A percentile compares a stretch with the other conserved stretches of the same genome.
These are phyloP conservation scores for Phaffomyces thermotolerans DNA, from an alignment of 805 yeast genomes.

Conservation along the genomic window DNA sequence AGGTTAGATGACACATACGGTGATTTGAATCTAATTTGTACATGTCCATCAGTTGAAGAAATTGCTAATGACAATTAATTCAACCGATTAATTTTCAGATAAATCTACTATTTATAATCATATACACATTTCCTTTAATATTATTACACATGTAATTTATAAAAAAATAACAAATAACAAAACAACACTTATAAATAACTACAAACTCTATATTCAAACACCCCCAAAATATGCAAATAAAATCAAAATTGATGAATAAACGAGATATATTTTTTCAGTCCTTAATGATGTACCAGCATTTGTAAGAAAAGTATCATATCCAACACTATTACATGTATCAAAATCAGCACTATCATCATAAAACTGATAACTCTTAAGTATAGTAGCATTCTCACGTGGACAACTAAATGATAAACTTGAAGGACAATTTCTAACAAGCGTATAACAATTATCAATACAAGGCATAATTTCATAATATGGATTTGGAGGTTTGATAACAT, in stretches of 20 bases:
- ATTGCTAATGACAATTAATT: constrained; percentile 32
- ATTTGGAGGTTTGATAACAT: constrained; percentile 43
- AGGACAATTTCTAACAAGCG: constrained; percentile 80
- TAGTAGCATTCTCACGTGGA: constrained; percentile 35
- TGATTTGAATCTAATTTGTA: constrained; percentile 85
- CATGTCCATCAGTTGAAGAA: constrained; percentile 84
- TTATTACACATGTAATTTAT: too few relatives aligned
- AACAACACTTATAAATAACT: too few relatives aligned
- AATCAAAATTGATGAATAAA: neutral
- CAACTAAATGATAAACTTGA: constrained; percentile 67
- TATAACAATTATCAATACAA: constrained; percentile 73
- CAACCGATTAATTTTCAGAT: too few relatives aligned
- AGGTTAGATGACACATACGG: constrained; percentile 94
- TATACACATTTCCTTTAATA: too few relatives aligned
- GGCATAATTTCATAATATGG: constrained; percentile 79
- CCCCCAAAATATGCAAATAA: neutral
- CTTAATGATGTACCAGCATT: neutral
- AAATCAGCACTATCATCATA: constrained; percentile 14
- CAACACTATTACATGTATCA: constrained; percentile 37
- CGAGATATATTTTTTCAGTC: neutral
- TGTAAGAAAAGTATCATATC: constrained; percentile 13
- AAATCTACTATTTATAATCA: too few relatives aligned
- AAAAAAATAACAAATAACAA: too few relatives aligned
- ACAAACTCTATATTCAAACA: neutral
- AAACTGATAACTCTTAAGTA: constrained; percentile 27